Percentiles rank a stretch among this genome's conserved stretches.
Conservation (phyloP, 352 stramenopile species). For the Lagenidium giganteum region DNA sequence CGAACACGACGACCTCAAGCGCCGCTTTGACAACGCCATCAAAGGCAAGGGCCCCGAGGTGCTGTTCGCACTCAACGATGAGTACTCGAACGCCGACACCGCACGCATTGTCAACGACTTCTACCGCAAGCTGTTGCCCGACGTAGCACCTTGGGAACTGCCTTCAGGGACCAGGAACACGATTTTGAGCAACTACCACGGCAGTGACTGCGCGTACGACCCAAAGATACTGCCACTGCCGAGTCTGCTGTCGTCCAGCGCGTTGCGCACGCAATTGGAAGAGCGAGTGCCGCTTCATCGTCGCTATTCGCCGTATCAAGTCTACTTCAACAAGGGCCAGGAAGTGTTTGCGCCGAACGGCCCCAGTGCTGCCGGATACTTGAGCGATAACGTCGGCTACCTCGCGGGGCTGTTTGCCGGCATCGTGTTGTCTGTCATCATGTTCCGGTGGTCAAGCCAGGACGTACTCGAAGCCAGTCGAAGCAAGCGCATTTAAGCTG, state of each 20-base stretch:
- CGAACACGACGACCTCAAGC: slow-evolving; percentile 21
- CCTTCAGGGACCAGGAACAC: slow-evolving; percentile 34
- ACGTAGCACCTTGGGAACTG: slow-evolving; percentile 50
- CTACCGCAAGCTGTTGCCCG: slow-evolving; percentile 54
- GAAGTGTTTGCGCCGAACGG: background rate
- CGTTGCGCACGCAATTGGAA: slow-evolving; percentile 15
- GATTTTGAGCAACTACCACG: slow-evolving; percentile 76
- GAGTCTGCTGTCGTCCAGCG: slow-evolving; percentile 8
- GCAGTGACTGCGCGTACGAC: slow-evolving; percentile 53
- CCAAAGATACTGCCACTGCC: slow-evolving; percentile 31
- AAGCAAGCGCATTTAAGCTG: slow-evolving; percentile 20
- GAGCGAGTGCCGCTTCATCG: background rate
- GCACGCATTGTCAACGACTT: slow-evolving; percentile 50
- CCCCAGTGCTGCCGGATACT: background rate
- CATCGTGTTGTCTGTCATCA: slow-evolving; percentile 42
- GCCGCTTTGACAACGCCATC: slow-evolving; percentile 31
- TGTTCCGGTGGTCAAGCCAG: slow-evolving; percentile 54
- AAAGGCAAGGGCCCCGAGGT: slow-evolving; percentile 47
- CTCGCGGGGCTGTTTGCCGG: slow-evolving; percentile 36
- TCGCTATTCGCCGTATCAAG: slow-evolving; percentile 11
- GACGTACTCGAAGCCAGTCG: slow-evolving; percentile 7
- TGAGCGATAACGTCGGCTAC: slow-evolving; percentile 10
- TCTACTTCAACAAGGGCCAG: slow-evolving; percentile 13
- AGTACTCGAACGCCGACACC: slow-evolving; percentile 51
- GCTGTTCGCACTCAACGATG: slow-evolving; percentile 77